Conservation (phyloP, 345 rosid species). For the Psidium friedrichsthalianum region DNA sequence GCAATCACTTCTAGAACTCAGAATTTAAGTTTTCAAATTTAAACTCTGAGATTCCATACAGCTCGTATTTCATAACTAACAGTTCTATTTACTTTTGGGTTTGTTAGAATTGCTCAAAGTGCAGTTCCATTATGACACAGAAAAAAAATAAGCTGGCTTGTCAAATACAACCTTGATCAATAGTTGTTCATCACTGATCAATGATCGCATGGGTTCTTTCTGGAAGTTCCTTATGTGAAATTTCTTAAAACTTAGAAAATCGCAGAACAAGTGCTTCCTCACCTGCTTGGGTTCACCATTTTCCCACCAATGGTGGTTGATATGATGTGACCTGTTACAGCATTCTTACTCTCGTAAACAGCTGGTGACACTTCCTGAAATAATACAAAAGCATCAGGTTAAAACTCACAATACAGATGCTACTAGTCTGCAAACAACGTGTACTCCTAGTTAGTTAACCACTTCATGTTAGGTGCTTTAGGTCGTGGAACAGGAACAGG, state of each 20-base stretch:
- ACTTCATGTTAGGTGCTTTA: not conserved
- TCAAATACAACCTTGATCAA: not conserved
- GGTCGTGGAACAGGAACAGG: not conserved
- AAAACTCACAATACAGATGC: not conserved
- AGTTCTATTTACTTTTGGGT: not conserved
- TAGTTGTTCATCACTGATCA: not conserved
- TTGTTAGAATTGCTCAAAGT: not conserved
- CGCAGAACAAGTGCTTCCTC: not conserved
- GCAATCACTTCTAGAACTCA: not conserved
- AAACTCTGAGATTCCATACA: not conserved
- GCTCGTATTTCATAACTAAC: not conserved
- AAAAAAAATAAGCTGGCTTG: not conserved
- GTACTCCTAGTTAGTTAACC: not conserved
- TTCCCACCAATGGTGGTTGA: slow-evolving; percentile 76
- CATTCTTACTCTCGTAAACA: slow-evolving; percentile 45
- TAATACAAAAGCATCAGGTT: not conserved
- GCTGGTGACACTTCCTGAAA: slow-evolving; percentile 55
- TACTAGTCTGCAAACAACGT: not conserved
- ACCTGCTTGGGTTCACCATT: slow-evolving; percentile 85
- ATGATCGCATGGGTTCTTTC: not conserved
- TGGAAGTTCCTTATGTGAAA: not conserved
- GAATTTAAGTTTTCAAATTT: not conserved
- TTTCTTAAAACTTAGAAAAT: not conserved
- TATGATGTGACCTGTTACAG: slow-evolving; percentile 65
- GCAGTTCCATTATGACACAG: not conserved